These are phyloP conservation scores for Elsinoe arachidis DNA, from an alignment of 2,329 filamentous ascomycete genomes.

Conservation along the genomic window DNA sequence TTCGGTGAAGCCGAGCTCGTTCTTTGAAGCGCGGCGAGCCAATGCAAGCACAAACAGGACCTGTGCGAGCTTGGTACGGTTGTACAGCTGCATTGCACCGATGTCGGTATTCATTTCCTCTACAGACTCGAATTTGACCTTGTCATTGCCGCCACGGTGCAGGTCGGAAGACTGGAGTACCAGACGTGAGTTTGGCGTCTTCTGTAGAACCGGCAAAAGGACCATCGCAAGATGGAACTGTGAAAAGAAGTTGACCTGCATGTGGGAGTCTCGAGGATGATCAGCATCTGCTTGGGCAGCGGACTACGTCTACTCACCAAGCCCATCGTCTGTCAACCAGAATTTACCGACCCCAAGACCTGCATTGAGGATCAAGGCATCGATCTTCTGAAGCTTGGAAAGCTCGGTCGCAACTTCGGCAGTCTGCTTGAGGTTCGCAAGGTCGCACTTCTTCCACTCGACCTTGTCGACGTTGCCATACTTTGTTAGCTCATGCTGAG, in stretches of 20 bases:
- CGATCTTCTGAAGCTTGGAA: constrained; percentile 35
- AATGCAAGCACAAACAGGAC: constrained; percentile 39
- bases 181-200: constrained; percentile 38
- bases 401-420: constrained; percentile 39
- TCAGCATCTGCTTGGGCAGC: background rate
- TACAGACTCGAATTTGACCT: constrained; percentile 35
- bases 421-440: constrained; percentile 39
- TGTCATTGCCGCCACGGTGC: constrained; percentile 32
- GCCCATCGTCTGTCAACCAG: constrained; percentile 41
- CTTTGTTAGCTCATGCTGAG: constrained; percentile 33
- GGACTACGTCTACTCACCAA: constrained; percentile 20
- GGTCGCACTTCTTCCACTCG: constrained; percentile 39
- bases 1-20: constrained; percentile 28
- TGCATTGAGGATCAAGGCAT: constrained; percentile 42
- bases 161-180: constrained; percentile 45
- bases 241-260: constrained; percentile 44
- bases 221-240: constrained; percentile 42
- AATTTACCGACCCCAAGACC: constrained; percentile 43
- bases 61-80: constrained; percentile 42
- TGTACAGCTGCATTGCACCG: constrained; percentile 41
- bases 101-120: constrained; percentile 43
- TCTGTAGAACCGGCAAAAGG: constrained; percentile 38
- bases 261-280: constrained; percentile 34
- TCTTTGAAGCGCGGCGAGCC: constrained; percentile 30
- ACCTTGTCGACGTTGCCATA: constrained; percentile 40